phyloP scores from a whole-genome alignment of 2,329 filamentous ascomycete species.

The Alternaria incomplexa region DNA sequence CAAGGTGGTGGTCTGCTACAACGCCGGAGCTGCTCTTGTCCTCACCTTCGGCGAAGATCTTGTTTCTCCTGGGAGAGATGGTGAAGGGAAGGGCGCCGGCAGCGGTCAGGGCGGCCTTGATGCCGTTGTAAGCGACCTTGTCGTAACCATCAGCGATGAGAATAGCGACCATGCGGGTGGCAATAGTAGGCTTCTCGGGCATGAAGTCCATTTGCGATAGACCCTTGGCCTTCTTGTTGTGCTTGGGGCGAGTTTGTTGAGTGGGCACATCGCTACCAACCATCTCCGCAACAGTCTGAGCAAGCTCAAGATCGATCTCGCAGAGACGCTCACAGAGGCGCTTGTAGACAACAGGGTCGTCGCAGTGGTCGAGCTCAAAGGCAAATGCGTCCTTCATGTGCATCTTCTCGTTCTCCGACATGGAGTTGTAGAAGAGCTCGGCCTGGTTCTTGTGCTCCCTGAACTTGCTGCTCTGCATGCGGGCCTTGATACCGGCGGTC shows the following conservation, averaged over 20 bases:
- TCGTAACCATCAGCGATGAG: constrained; percentile 82
- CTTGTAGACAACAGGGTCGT: constrained; percentile 77
- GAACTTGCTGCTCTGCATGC: constrained; percentile 75
- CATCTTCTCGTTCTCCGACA: constrained; percentile 69
- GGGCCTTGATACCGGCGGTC: constrained; percentile 72
- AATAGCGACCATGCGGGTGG: constrained; percentile 74
- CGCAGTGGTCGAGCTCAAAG: constrained; percentile 82
- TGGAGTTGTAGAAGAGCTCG: constrained; percentile 82
- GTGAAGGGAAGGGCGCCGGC: constrained; percentile 72
- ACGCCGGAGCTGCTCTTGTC: constrained; percentile 61
- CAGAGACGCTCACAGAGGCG: constrained; percentile 70
- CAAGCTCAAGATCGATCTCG: constrained; percentile 75
- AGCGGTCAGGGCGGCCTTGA: constrained; percentile 67
- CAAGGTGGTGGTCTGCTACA: constrained; percentile 76
- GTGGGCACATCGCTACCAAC: constrained; percentile 69
- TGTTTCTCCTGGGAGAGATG: constrained; percentile 71
- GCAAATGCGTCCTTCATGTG: constrained; percentile 67
- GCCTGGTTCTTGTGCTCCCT: constrained; percentile 78
- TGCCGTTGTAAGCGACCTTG: constrained; percentile 65
- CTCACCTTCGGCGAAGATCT: constrained; percentile 67
- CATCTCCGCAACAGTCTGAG: constrained; percentile 71
- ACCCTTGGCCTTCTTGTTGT: constrained; percentile 70
- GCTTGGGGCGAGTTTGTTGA: constrained; percentile 62
- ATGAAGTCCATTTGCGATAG: constrained; percentile 73
- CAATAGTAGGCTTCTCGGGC: constrained; percentile 69